A percentile compares a stretch with the other conserved stretches of the same genome.
Conservation (phyloP, 2,329 filamentous ascomycete species). For the Ilyonectria mors-panacis region DNA sequence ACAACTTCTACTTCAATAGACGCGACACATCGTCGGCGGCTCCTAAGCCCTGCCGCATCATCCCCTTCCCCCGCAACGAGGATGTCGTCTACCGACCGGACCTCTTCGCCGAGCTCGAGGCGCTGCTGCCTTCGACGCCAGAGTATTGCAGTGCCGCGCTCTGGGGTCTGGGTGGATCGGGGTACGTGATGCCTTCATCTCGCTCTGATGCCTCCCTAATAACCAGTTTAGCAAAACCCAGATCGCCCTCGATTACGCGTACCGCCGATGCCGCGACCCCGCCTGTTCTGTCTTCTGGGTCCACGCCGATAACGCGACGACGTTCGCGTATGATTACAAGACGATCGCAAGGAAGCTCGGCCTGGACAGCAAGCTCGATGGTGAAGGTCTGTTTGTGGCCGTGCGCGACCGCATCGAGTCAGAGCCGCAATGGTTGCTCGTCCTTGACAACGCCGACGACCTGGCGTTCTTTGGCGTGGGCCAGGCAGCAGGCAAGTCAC, state of each 20-base stretch:
- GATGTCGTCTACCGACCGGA: constrained; percentile 26
- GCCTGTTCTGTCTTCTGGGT: constrained; percentile 56
- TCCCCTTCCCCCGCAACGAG: constrained; percentile 37
- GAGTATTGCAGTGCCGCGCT: constrained; percentile 30
- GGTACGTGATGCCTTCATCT: constrained; percentile 28
- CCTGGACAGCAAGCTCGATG: constrained; percentile 38
- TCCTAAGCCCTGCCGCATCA: not conserved
- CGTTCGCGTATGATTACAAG: constrained; percentile 51
- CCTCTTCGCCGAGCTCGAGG: constrained; percentile 19
- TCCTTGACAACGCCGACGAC: constrained; percentile 55
- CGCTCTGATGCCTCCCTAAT: constrained; percentile 20
- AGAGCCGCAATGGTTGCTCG: constrained; percentile 46
- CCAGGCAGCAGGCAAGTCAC: not conserved
- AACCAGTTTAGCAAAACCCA: not conserved
- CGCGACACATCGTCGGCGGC: no score
- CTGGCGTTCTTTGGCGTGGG: constrained; percentile 47
- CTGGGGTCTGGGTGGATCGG: constrained; percentile 36
- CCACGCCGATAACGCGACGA: constrained; percentile 52
- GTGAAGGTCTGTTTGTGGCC: constrained; percentile 35
- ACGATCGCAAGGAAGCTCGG: constrained; percentile 48
- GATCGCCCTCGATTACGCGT: not conserved
- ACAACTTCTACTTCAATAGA: no score
- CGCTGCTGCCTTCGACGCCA: constrained; percentile 5
- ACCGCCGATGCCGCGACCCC: constrained; percentile 5
- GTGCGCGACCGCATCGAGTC: constrained; percentile 40